phyloP scores from a whole-genome alignment of 1,139 yeast genomes.

The Blastobotrys petasosporus region DNA sequence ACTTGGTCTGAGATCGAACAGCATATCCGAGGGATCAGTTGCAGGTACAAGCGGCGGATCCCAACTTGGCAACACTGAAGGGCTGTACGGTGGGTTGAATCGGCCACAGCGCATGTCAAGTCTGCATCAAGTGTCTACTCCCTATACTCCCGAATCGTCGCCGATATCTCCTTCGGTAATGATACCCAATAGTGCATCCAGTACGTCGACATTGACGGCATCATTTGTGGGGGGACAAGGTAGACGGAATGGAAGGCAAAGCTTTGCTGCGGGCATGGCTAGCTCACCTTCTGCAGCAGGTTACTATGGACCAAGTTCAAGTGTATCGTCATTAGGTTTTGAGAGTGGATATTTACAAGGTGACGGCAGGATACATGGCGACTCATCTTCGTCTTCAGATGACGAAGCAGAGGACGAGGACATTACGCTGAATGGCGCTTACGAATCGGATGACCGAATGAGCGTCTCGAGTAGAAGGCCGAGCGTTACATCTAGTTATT shows the following conservation, averaged over 20 bases:
- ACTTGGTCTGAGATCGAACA: too few relatives aligned
- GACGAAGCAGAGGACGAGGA: conserved; percentile 17
- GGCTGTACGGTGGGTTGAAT: background rate
- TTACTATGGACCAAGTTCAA: conserved; percentile 24
- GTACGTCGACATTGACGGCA: background rate
- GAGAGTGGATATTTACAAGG: conserved; percentile 18
- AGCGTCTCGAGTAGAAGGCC: conserved; percentile 23
- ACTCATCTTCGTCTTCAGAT: conserved; percentile 18
- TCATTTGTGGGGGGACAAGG: background rate
- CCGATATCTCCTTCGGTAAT: conserved; percentile 15
- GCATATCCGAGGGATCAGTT: too few relatives aligned
- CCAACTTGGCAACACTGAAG: too few relatives aligned
- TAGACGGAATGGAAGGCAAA: background rate
- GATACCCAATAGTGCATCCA: conserved; percentile 16
- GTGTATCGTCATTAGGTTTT: conserved; percentile 26
- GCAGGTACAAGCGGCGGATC: too few relatives aligned
- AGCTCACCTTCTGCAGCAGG: conserved; percentile 13
- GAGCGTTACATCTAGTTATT: conserved; percentile 9
- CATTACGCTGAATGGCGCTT: conserved; percentile 11
- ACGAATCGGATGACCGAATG: conserved; percentile 28
- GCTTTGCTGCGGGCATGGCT: background rate
- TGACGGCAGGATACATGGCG: conserved; percentile 1
- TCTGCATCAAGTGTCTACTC: conserved; percentile 16
- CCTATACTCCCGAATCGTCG: conserved; percentile 24
- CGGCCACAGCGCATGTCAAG: conserved; percentile 11